Conservation (phyloP, 768 basidiomycete species). For the Hydnum rufescens region DNA sequence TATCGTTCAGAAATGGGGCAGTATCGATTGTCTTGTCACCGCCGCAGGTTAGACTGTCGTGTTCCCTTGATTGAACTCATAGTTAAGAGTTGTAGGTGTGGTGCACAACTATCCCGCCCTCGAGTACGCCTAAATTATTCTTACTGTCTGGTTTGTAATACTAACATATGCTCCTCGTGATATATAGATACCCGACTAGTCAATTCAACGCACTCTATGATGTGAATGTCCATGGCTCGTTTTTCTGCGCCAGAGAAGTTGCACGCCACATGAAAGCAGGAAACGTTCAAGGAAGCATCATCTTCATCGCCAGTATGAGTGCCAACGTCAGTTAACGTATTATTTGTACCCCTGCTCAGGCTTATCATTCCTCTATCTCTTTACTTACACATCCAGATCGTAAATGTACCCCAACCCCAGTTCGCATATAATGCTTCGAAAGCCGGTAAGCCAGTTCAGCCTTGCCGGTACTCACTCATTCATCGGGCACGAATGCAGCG, state of each 20-base stretch:
- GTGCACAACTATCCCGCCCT: constrained; percentile 77
- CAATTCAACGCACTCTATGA: constrained; percentile 70
- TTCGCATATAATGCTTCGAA: constrained; percentile 94
- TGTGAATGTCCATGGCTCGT: constrained; percentile 85
- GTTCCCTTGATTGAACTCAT: constrained; percentile 11
- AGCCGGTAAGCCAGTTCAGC: constrained; percentile 33
- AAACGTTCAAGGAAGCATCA: constrained; percentile 44
- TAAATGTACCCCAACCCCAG: constrained; percentile 35
- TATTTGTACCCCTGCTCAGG: constrained; percentile 33
- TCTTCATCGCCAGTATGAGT: constrained; percentile 81
- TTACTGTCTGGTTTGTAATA: constrained; percentile 2
- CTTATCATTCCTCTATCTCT: not conserved
- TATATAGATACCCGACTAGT: constrained; percentile 58
- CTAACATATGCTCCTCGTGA: not conserved
- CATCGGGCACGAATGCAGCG: too few relatives aligned
- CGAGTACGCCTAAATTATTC: constrained; percentile 31
- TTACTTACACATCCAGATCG: not conserved
- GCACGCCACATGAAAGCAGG: constrained; percentile 78
- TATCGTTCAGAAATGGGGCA: constrained; percentile 43
- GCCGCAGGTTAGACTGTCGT: constrained; percentile 42
- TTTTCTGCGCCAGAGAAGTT: constrained; percentile 92
- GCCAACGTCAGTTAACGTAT: constrained; percentile 70
- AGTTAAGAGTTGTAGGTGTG: constrained; percentile 57
- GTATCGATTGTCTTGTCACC: constrained; percentile 67
- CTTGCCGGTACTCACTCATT: not conserved